These are phyloP conservation scores for Boletus barrowsii DNA, from an alignment of 768 basidiomycete genomes.

Conservation along the genomic window DNA sequence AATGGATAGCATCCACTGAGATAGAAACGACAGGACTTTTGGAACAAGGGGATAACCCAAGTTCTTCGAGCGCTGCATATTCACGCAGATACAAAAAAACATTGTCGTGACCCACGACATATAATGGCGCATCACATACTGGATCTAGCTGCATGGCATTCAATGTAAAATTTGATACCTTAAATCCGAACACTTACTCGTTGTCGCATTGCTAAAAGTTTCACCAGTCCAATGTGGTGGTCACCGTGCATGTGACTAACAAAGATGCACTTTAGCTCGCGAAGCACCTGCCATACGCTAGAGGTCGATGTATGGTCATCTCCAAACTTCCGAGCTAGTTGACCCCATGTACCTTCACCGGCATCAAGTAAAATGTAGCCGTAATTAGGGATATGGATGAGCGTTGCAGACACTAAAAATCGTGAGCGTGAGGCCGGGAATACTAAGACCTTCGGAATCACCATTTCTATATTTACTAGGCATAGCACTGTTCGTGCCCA, in stretches of 20 bases:
- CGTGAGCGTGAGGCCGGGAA: background rate
- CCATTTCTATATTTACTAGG: slow-evolving; percentile 89
- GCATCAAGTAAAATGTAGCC: slow-evolving; percentile 82
- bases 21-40: slow-evolving; percentile 54
- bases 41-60: slow-evolving; percentile 53
- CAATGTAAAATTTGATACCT: background rate
- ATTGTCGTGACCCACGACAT: slow-evolving; percentile 58
- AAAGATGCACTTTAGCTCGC: slow-evolving; percentile 76
- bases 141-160: slow-evolving; percentile 55
- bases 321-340: slow-evolving; percentile 77
- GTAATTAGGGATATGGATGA: slow-evolving; percentile 68
- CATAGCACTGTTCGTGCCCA: slow-evolving; percentile 87
- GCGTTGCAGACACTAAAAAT: slow-evolving; percentile 63
- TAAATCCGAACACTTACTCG: slow-evolving; percentile 40
- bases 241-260: slow-evolving; percentile 91
- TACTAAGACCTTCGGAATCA: slow-evolving; percentile 29
- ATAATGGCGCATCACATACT: slow-evolving; percentile 59
- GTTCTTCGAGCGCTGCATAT: slow-evolving; percentile 63
- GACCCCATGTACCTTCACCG: slow-evolving; percentile 93
- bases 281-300: slow-evolving; percentile 56
- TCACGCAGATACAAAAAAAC: slow-evolving; percentile 72
- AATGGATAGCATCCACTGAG: slow-evolving; percentile 54
- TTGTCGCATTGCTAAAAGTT: slow-evolving; percentile 67
- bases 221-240: slow-evolving; percentile 82
- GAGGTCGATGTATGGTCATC: slow-evolving; percentile 31